Evolutionary conservation across 306 rosid species (phyloP), one percentile per base, ranked within the genome.

Genomic region (Dryas drummondii): DNA sequence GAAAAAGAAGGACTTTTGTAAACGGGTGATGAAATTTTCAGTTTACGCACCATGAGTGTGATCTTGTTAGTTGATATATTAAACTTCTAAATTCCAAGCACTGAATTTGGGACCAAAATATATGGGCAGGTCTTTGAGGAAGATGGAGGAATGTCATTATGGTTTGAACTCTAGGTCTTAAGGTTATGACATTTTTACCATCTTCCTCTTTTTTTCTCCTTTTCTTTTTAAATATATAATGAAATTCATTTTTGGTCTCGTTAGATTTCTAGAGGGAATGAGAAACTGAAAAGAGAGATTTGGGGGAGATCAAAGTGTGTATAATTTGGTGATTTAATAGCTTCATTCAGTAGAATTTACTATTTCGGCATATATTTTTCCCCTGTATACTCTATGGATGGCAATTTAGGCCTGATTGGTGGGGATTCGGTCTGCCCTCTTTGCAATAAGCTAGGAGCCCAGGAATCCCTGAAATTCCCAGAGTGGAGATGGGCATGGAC

Each of bases 21-120:
- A 53, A 54, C 53, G 63, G 74, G 50, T 69, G 48, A 40, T 50
- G 73, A 69, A 37, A 69, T 32, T 51, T 32, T 50, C 22, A 51
- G 60, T 32, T 3, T 61, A 14, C 15, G 22, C 22, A 14, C 48
- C 48, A 62, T 27, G 9, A 40, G 5, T 62, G 48, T 7, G 22
- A 40, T 15, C 14, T 44, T 9, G 15, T 64, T 44, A 8, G 27
- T 44, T 42, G 69, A 16, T 3, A 45, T n/a, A 45, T n/a, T 46
- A 40, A 66, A 45, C 41, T 47, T 47, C 1, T 46, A 19, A 7
- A 17, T 46, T 74, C 12, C 58, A 73, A 46, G 45, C n/a, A 57
- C 53, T 73, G 79, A 17, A 40, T 40, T 65, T 65, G 65, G 50
- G 27, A 26, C 37, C 37, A 32, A 32, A 32, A 32, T 32, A 32